These are phyloP conservation scores for Penicillium fimorum DNA, from an alignment of 495 filamentous ascomycete species.

Conservation along the genomic window DNA sequence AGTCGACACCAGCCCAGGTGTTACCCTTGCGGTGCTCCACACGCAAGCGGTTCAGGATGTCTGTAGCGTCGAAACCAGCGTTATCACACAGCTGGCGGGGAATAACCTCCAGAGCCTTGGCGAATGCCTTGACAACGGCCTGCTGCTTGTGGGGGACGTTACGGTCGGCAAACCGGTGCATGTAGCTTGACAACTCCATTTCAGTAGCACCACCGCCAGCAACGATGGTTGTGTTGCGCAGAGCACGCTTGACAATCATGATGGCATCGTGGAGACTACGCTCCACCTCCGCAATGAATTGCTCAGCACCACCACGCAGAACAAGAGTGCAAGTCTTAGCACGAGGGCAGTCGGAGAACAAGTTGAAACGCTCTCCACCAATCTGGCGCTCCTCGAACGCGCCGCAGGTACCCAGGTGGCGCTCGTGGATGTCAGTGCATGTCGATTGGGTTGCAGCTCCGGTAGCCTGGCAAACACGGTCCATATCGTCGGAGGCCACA, in stretches of 20 bases:
- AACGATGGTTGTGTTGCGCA: conserved; percentile 90
- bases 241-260: conserved; percentile 98
- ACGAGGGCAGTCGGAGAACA: conserved; percentile 92
- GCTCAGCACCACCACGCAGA: conserved; percentile 92
- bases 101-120: conserved; percentile 95
- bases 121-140: conserved; percentile 94
- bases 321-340: conserved; percentile 97
- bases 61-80: conserved; percentile 95
- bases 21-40: conserved; percentile 92
- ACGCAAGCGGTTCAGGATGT: conserved; percentile 90
- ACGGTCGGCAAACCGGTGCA: conserved; percentile 87
- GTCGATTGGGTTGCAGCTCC: conserved; percentile 92
- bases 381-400: conserved; percentile 94
- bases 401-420: conserved; percentile 90
- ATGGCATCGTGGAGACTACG: conserved; percentile 96
- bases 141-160: conserved; percentile 95
- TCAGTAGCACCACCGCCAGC: conserved; percentile 92
- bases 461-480: conserved; percentile 92
- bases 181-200: conserved; percentile 93
- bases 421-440: conserved; percentile 87
- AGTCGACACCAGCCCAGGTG: conserved; percentile 94
- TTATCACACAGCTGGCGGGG: conserved; percentile 97
- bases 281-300: conserved; percentile 98
- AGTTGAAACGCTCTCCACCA: conserved; percentile 94
- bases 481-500: conserved; percentile 89